Base-by-base conservation (phyloP, 257 asterid species). In the Phtheirospermum japonicum region DNA sequence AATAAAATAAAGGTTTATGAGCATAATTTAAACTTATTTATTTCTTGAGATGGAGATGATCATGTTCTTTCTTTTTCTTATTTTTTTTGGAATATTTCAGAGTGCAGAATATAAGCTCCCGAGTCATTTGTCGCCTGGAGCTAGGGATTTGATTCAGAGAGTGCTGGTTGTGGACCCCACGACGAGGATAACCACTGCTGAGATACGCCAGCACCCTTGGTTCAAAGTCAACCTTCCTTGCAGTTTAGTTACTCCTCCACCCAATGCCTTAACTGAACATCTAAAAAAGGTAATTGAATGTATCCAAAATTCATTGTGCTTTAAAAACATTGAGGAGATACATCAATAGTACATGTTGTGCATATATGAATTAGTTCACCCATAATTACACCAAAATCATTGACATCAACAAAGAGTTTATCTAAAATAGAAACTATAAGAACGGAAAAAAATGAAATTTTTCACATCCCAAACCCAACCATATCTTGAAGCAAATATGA, bases 71-170 rank as follows among this genome's bases (percentile, higher is more conserved):
- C 14, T 42, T n/a, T n/a, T n/a, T n/a, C n/a, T n/a, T n/a, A 17
- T 48, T 17, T 28, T 53, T 36, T 30, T 56, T 66, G 14, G 55
- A 63, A 63, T 61, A 49, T 58, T 76, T 69, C 68, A 90, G 96
- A 82, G 85, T 74, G 95, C 96, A 43, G 12, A 81, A 32, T 91
- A 91, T 76, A 88, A 95, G 45, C 95, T 91, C 74, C 98, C 98
- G 58, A 88, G 95, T 72, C 95, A 91, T 82, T 74, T 91, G 66
- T 91, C 96, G 12, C 30, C 77, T 45, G 94, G 94, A 73, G 94
- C 94, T 70, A 86, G 94, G 65, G 90, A 88, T 75, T 76, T 91
- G 73, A 88, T 91, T 70, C 88, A 88, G 70, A 78, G 85, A 78
- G 74, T 91, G 98, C 85, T 91, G 59, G 67, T 84, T 26, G 95